Percentiles rank a stretch among this genome's conserved stretches.
Conservation (phyloP, 371 early-diverging fungal species). For the Neoconidiobolus thromboides region DNA sequence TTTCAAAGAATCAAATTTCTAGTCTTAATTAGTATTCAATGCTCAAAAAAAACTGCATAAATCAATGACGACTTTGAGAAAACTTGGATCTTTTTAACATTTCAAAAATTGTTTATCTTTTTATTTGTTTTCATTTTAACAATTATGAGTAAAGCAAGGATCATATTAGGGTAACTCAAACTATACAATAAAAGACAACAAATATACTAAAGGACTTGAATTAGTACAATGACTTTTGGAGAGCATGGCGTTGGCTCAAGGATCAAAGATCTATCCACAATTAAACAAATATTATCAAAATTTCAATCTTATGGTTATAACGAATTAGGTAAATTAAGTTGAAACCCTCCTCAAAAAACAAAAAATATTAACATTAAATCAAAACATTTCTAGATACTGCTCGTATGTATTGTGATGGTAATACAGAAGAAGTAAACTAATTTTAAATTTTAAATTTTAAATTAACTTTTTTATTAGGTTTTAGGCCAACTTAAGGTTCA, state of each 20-base stretch:
- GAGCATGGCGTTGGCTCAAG: conserved; percentile 9
- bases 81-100: no score
- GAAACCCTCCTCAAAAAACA: background rate
- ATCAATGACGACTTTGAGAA: no score
- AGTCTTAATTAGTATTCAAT: no score
- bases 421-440: conserved; percentile 20
- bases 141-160: background rate
- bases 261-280: conserved; percentile 16
- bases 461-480: conserved; percentile 5
- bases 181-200: background rate
- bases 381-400: conserved; percentile 11
- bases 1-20: no score
- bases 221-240: conserved; percentile 10
- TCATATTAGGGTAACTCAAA: background rate
- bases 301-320: conserved; percentile 19
- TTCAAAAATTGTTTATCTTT: no score
- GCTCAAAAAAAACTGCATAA: no score
- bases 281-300: conserved; percentile 18
- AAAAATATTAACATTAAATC: background rate
- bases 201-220: background rate
- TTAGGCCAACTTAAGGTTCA: conserved; percentile 19
- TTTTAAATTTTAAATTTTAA: no score
- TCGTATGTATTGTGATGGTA: conserved; percentile 22
- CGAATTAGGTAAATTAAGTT: conserved; percentile 17
- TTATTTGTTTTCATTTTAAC: no score